Percentiles rank a stretch among this genome's conserved stretches.
phyloP scores from a whole-genome alignment of 768 basidiomycete species.

The Podaxis sp. region DNA sequence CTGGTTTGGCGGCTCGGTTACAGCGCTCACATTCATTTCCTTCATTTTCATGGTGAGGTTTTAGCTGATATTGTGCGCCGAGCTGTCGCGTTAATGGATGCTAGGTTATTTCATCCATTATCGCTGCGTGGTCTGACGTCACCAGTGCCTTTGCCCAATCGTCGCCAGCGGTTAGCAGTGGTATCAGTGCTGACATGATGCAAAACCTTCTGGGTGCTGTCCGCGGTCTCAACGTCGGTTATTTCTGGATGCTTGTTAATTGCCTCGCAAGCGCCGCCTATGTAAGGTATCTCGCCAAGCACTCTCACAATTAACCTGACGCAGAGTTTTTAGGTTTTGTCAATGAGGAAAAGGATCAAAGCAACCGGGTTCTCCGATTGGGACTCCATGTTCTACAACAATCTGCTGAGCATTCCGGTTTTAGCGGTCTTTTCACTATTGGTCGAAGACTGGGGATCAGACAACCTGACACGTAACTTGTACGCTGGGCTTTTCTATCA shows the following conservation, averaged over 20 bases:
- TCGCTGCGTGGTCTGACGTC: slow-evolving; percentile 97
- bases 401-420: slow-evolving; percentile 91
- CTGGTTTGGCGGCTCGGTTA: slow-evolving; percentile 93
- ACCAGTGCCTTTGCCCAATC: slow-evolving; percentile 41
- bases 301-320: neutral
- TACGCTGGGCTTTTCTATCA: slow-evolving; percentile 41
- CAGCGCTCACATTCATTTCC: slow-evolving; percentile 82
- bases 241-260: slow-evolving; percentile 96
- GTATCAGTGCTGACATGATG: slow-evolving; percentile 34
- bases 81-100: neutral
- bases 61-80: neutral
- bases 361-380: slow-evolving; percentile 93
- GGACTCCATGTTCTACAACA: slow-evolving; percentile 99
- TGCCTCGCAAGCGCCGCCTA: slow-evolving; percentile 90
- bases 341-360: slow-evolving; percentile 98
- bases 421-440: slow-evolving; percentile 79
- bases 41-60: slow-evolving; percentile 86
- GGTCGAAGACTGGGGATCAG: slow-evolving; percentile 86
- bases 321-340: slow-evolving; percentile 66
- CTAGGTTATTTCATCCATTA: slow-evolving; percentile 87
- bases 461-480: slow-evolving; percentile 84
- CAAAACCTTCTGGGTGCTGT: slow-evolving; percentile 47
- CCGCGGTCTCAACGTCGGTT: slow-evolving; percentile 68
- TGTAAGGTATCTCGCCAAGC: slow-evolving; percentile 44
- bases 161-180: slow-evolving; percentile 32